Evolutionary conservation across 164 flowering plant genomes (phyloP).

Genomic region (Nymphaea thermarum): DNA sequence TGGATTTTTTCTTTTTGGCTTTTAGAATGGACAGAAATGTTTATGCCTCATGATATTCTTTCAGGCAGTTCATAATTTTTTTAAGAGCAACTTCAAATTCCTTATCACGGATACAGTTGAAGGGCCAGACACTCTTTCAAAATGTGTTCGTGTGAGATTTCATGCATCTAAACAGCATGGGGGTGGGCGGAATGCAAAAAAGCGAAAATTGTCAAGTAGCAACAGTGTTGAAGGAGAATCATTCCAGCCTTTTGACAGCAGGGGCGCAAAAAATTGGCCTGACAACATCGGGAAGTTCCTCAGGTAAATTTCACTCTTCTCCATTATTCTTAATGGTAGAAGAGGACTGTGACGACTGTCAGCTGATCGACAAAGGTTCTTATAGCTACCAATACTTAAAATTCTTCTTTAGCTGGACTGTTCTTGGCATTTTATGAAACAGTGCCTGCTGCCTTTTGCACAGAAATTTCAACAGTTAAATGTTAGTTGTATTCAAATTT

Average conservation of each 20-base stretch:
- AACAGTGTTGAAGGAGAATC: slow-evolving; percentile 5
- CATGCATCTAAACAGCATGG: slow-evolving; percentile 25
- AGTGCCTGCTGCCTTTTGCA: too few species aligned
- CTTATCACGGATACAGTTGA: slow-evolving; percentile 89
- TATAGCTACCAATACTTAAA: too few species aligned
- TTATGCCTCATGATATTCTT: slow-evolving; percentile 1
- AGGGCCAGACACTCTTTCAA: slow-evolving; percentile 65
- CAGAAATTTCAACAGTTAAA: too few species aligned
- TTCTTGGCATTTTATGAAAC: too few species aligned
- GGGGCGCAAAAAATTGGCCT: slow-evolving; percentile 88
- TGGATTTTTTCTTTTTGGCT: neutral
- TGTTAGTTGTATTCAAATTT: too few species aligned
- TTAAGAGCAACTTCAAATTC: slow-evolving; percentile 72
- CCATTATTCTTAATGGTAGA: too few species aligned
- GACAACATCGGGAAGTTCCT: slow-evolving; percentile 71
- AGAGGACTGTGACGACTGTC: too few species aligned
- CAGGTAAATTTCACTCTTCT: slow-evolving; percentile 26
- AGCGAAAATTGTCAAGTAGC: neutral
- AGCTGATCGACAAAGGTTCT: too few species aligned
- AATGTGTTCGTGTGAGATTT: slow-evolving; percentile 79
- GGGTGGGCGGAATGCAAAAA: slow-evolving; percentile 6
- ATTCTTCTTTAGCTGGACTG: too few species aligned
- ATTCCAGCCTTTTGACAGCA: slow-evolving; percentile 56
- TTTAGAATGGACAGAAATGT: neutral
- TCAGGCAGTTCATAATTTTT: slow-evolving; percentile 81